Evolutionary conservation across 2,329 filamentous ascomycete genomes (phyloP).

Genomic region (Lecanosticta acicola): DNA sequence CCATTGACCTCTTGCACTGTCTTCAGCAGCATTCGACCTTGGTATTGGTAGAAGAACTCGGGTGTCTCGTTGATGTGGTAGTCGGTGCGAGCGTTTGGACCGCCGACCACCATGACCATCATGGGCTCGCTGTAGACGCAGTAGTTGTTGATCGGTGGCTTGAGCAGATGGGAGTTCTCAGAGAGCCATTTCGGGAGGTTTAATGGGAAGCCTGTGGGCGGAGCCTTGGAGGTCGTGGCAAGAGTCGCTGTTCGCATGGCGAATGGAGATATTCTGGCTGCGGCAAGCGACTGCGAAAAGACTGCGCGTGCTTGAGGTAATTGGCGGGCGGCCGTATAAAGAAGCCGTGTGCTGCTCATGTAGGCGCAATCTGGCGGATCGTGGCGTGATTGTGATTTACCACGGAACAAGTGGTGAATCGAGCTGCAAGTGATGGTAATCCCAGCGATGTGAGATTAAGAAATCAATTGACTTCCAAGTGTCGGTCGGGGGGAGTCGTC

Average conservation of each 20-base stretch:
- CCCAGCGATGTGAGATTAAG: too few species aligned
- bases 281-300: background rate
- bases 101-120: slow-evolving; percentile 90
- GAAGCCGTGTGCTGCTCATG: background rate
- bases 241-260: background rate
- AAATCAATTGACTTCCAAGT: too few species aligned
- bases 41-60: slow-evolving; percentile 98
- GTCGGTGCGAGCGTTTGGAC: slow-evolving; percentile 91
- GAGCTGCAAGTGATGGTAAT: too few species aligned
- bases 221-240: background rate
- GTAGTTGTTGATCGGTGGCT: slow-evolving; percentile 95
- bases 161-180: slow-evolving; percentile 83
- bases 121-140: slow-evolving; percentile 85
- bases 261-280: background rate
- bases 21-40: slow-evolving; percentile 88
- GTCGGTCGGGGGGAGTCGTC: too few species aligned
- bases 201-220: slow-evolving; percentile 31
- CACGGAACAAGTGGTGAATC: too few species aligned
- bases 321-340: background rate
- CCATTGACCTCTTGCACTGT: slow-evolving; percentile 64
- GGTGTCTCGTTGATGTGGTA: slow-evolving; percentile 97
- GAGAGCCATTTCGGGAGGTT: slow-evolving; percentile 59
- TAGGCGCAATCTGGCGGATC: too few species aligned
- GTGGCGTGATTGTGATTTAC: too few species aligned
- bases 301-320: background rate